These are phyloP conservation scores for Xylaria palmicola DNA, from an alignment of 495 filamentous ascomycete genomes.

Conservation along the genomic window DNA sequence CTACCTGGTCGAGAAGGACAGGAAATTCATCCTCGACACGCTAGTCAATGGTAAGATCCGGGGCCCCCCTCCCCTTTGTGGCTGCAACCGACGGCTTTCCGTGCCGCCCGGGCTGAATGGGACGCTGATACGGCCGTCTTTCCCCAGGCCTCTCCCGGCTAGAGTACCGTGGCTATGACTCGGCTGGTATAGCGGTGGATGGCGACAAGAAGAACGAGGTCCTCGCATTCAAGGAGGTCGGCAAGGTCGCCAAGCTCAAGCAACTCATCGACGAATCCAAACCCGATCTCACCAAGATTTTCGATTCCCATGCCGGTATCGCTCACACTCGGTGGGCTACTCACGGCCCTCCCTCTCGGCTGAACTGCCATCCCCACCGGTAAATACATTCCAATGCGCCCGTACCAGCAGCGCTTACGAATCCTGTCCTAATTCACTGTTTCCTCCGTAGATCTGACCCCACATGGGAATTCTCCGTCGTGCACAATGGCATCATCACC, in stretches of 20 bases:
- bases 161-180: slow-evolving; percentile 97
- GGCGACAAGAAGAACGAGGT: slow-evolving; percentile 99
- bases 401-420: slow-evolving; percentile 23
- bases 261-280: slow-evolving; percentile 81
- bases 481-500: slow-evolving; percentile 99
- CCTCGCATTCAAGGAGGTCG: slow-evolving; percentile 96
- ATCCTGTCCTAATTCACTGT: slow-evolving; percentile 25
- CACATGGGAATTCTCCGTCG: slow-evolving; percentile 92
- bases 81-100: slow-evolving; percentile 14
- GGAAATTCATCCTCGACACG: slow-evolving; percentile 90
- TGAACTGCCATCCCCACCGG: slow-evolving; percentile 98
- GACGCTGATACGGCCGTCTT: slow-evolving; percentile 23
- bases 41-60: slow-evolving; percentile 82
- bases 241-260: slow-evolving; percentile 96
- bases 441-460: slow-evolving; percentile 60
- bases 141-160: slow-evolving; percentile 71
- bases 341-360: slow-evolving; percentile 86
- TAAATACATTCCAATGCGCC: slow-evolving; percentile 43
- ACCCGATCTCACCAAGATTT: slow-evolving; percentile 83
- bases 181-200: slow-evolving; percentile 92
- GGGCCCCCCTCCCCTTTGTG: background rate
- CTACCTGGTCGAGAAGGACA: slow-evolving; percentile 90
- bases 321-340: slow-evolving; percentile 99
- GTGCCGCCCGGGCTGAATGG: background rate
- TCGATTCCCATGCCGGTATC: slow-evolving; percentile 97